Evolutionary conservation across 2,329 filamentous ascomycete genomes (phyloP).

Genomic region (Colletotrichum falcatum): DNA sequence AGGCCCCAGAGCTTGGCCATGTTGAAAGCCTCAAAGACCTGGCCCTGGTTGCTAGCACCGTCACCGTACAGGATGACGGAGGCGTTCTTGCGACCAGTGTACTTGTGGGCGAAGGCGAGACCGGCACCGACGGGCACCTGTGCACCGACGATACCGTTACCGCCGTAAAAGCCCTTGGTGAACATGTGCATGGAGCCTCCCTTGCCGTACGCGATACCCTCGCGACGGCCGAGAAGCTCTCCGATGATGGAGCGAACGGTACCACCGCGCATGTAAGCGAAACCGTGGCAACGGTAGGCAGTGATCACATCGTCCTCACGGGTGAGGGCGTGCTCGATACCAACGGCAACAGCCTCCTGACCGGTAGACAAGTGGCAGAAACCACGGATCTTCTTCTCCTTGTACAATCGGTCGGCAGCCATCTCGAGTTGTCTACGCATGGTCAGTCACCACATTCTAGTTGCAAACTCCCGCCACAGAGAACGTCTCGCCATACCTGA

Average conservation of each 20-base stretch:
- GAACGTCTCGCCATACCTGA: constrained; percentile 73
- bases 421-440: constrained; percentile 93
- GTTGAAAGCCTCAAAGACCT: constrained; percentile 99
- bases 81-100: constrained; percentile 86
- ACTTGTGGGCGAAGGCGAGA: constrained; percentile 97
- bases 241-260: constrained; percentile 93
- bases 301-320: constrained; percentile 96
- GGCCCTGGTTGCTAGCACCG: constrained; percentile 98
- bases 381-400: constrained; percentile 99
- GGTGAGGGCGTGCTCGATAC: constrained; percentile 95
- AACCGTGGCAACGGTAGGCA: constrained; percentile 98
- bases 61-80: constrained; percentile 95
- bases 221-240: constrained; percentile 92
- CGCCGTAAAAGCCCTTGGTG: constrained; percentile 95
- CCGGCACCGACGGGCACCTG: constrained; percentile 98
- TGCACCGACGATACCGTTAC: constrained; percentile 98
- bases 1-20: constrained; percentile 99
- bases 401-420: constrained; percentile 98
- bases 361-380: constrained; percentile 99
- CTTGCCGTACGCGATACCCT: constrained; percentile 98
- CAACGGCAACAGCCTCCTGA: constrained; percentile 96
- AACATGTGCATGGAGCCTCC: constrained; percentile 99
- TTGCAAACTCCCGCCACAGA: background rate
- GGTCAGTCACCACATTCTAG: constrained; percentile 31
- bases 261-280: constrained; percentile 94